phyloP scores from a whole-genome alignment of 257 asterid species.

The Nicotiana tomentosiformis region DNA sequence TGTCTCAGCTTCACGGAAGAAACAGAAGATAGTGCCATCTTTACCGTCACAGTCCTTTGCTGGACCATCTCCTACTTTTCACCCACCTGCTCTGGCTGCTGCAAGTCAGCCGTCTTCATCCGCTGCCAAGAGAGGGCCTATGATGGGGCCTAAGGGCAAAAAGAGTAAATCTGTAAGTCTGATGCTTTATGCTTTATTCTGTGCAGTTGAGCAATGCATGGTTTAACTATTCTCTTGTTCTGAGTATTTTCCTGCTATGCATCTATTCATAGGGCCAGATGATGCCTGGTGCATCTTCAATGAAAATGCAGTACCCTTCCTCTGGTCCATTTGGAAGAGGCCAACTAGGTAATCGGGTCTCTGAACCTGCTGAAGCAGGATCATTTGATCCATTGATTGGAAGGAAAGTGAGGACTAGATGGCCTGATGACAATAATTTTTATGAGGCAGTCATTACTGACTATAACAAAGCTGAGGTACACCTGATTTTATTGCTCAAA shows the following conservation, averaged over 20 bases:
- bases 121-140: conserved; percentile 56
- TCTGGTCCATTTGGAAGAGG: conserved; percentile 77
- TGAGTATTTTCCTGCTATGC: conserved; percentile 10
- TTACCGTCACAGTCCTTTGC: conserved; percentile 62
- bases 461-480: conserved; percentile 62
- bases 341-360: conserved; percentile 56
- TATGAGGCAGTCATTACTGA: conserved; percentile 85
- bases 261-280: conserved; percentile 31
- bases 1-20: conserved; percentile 65
- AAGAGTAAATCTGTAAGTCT: conserved; percentile 59
- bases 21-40: conserved; percentile 43
- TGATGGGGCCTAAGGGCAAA: conserved; percentile 56
- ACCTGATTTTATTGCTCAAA: background rate
- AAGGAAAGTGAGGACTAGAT: conserved; percentile 81
- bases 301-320: conserved; percentile 62
- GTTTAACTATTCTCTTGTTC: conserved; percentile 5
- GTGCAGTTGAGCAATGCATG: background rate
- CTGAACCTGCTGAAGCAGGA: conserved; percentile 59
- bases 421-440: conserved; percentile 96
- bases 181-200: conserved; percentile 2
- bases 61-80: conserved; percentile 59
- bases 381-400: conserved; percentile 60
- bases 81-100: conserved; percentile 44
- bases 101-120: conserved; percentile 61
- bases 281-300: conserved; percentile 51